Base-by-base conservation (phyloP, 371 early-diverging fungal species). In the Capillidium heterosporum region DNA sequence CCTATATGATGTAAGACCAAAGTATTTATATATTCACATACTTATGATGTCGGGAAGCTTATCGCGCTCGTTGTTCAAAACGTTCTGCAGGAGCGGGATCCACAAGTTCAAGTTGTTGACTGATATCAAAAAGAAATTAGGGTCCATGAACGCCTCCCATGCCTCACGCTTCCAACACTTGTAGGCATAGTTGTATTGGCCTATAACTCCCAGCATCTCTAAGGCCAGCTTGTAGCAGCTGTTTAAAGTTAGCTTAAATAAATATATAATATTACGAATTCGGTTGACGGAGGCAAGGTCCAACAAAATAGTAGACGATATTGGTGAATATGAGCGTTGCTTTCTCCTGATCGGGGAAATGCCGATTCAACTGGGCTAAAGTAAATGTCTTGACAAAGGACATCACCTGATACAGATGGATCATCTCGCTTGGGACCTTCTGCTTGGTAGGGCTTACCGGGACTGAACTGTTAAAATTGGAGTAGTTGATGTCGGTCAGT, bases 141-240 rank as follows among this genome's bases (percentile, higher is more conserved):
- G 71, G 39, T 87, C 86, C 48, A 79, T 60, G 64, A 84, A 89
- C 27, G 76, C 71, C 23, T 87, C 87, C 87, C 87, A 87, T 0
- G 77, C 71, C 57, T 89, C 89, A 59, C 85, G 84, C 3, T 82
- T 68, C 85, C 85, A 87, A 0, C 81, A 74, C 21, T 76, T 72
- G 57, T 78, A 76, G 0, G 77, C 76, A 44, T 60, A 84, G 72
- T 57, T 74, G 76, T 56, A 62, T 65, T 32, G 79, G 52, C 15
- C 64, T 44, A 56, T 71, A 65, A 13, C 28, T 13, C 21, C 8
- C 46, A 48, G 49, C 58, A 32, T 50, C 40, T 32, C 26, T 11
- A 41, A 43, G 17, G 24, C 46, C 17, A 56, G 7, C 10, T 19
- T 31, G 28, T 43, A 40, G 23, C 44, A 56, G 8, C 54, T 32